phyloP scores from a whole-genome alignment of 192 early-diverging fungal species.

The Entomortierella parvispora region DNA sequence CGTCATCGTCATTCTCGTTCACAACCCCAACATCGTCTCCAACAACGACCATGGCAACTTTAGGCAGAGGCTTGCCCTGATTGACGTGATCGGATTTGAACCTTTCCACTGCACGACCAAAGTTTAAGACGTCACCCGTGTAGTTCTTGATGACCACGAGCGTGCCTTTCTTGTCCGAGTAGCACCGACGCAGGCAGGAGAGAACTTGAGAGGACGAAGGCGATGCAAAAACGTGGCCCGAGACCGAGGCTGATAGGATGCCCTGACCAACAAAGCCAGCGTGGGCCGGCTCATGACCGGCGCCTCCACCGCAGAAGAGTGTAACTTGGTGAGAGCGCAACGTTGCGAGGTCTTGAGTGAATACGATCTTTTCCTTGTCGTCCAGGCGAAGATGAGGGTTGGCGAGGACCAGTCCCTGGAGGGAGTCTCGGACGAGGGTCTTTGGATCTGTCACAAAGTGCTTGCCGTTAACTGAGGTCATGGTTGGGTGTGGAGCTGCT shows the following conservation, averaged over 20 bases:
- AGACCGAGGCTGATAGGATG: conserved; percentile 83
- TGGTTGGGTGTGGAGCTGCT: too few relatives aligned
- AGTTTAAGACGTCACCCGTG: conserved; percentile 82
- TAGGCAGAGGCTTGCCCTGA: conserved; percentile 33
- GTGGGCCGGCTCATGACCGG: conserved; percentile 88
- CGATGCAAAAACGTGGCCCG: conserved; percentile 88
- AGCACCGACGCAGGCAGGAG: conserved; percentile 71
- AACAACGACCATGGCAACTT: conserved; percentile 81
- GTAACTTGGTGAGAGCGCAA: conserved; percentile 73
- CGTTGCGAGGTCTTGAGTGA: conserved; percentile 59
- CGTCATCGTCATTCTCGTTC: conserved; percentile 60
- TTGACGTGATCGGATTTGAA: conserved; percentile 77
- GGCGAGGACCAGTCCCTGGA: conserved; percentile 65
- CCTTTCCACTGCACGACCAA: conserved; percentile 83
- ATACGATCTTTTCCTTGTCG: conserved; percentile 74
- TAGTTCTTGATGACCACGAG: conserved; percentile 90
- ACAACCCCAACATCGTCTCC: conserved; percentile 86
- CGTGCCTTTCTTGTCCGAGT: conserved; percentile 70
- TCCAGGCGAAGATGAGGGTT: conserved; percentile 69
- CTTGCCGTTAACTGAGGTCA: conserved; percentile 41
- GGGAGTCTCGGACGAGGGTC: conserved; percentile 69
- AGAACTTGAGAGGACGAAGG: conserved; percentile 82
- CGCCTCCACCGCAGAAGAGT: conserved; percentile 83
- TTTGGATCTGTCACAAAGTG: conserved; percentile 69
- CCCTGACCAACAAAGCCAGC: conserved; percentile 80